Conservation (phyloP, 345 rosid genomes). For the Gossypium longicalyx region DNA sequence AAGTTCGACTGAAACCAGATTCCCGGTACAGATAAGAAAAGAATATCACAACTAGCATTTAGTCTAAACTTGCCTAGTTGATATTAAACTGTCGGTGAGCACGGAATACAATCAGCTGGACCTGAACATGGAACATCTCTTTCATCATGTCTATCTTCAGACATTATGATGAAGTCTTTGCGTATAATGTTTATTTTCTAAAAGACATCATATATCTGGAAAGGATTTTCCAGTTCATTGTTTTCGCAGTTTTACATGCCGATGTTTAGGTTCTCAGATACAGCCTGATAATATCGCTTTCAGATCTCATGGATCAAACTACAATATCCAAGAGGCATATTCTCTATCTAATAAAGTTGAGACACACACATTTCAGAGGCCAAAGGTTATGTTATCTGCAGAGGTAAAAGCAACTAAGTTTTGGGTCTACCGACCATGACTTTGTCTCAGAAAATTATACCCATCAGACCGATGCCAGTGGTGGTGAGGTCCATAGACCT, state of each 20-base stretch:
- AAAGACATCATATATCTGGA: background rate
- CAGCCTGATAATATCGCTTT: background rate
- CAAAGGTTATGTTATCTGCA: slow-evolving; percentile 11
- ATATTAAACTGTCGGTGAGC: background rate
- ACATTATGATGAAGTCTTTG: background rate
- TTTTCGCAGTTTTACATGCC: background rate
- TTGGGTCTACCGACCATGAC: background rate
- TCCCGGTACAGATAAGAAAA: background rate
- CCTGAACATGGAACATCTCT: background rate
- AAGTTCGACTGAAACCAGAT: background rate
- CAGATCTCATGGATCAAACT: slow-evolving; percentile 2
- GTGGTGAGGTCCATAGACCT: slow-evolving; percentile 1
- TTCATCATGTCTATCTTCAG: background rate
- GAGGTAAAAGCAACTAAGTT: background rate
- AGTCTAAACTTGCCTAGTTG: background rate
- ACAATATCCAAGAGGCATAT: background rate
- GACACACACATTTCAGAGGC: slow-evolving; percentile 4
- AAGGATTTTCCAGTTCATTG: background rate
- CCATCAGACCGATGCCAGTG: background rate
- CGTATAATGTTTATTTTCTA: background rate
- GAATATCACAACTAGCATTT: background rate
- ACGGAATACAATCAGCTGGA: background rate
- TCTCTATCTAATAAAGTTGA: background rate
- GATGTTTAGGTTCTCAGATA: background rate
- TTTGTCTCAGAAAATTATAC: background rate